Evolutionary conservation across 768 basidiomycete species (phyloP).

Genomic region (Gloeopeniophorella convolvens): DNA sequence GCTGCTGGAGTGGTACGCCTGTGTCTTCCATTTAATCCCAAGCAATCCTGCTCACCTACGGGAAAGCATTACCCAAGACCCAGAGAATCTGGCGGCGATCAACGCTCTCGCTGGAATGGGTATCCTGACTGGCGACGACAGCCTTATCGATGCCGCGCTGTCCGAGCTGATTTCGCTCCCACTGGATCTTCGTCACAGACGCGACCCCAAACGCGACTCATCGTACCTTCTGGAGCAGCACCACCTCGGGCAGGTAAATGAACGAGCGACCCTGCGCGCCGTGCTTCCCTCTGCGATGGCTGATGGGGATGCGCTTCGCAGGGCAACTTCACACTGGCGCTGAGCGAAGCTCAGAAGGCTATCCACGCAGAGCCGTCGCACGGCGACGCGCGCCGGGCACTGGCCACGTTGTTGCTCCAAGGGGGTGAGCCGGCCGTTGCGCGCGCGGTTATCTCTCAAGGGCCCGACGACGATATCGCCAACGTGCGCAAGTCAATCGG

Average conservation of each 20-base stretch:
- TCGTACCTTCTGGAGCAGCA: slow-evolving; percentile 68
- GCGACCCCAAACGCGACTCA: slow-evolving; percentile 68
- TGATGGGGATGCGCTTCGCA: slow-evolving; percentile 24
- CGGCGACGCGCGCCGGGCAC: slow-evolving; percentile 40
- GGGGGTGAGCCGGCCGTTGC: slow-evolving; percentile 36
- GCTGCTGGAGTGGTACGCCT: slow-evolving; percentile 71
- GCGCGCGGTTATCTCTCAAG: slow-evolving; percentile 38
- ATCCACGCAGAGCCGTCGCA: slow-evolving; percentile 51
- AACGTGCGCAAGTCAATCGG: slow-evolving; percentile 38
- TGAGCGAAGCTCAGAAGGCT: slow-evolving; percentile 44
- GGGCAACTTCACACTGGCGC: slow-evolving; percentile 33
- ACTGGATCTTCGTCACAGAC: slow-evolving; percentile 50
- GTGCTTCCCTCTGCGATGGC: too few relatives aligned
- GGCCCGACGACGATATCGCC: slow-evolving; percentile 29
- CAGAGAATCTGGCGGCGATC: slow-evolving; percentile 75
- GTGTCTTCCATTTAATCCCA: slow-evolving; percentile 2
- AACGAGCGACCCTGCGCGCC: not conserved
- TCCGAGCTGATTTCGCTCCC: slow-evolving; percentile 73
- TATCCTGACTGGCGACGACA: slow-evolving; percentile 69
- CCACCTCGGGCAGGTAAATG: slow-evolving; percentile 61
- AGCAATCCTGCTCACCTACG: not conserved
- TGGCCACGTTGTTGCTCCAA: slow-evolving; percentile 52
- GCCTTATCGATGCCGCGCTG: slow-evolving; percentile 78
- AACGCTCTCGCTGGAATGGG: slow-evolving; percentile 87
- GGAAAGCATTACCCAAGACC: slow-evolving; percentile 65